Base-by-base conservation (phyloP, 306 rosid species). In the Psophocarpus tetragonolobus region DNA sequence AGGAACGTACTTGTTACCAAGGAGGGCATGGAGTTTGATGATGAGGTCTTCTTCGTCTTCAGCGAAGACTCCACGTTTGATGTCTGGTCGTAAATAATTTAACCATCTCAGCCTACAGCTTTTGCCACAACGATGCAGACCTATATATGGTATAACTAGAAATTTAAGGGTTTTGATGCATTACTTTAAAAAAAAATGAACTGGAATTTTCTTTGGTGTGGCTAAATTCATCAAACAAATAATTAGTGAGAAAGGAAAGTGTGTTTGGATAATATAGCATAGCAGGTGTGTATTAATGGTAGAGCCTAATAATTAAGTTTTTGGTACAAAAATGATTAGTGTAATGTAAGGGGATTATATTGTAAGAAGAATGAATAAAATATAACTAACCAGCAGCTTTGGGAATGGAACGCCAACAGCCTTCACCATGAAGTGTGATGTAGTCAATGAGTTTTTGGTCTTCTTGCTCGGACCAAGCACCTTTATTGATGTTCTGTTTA, bases 61-160 rank as follows among this genome's bases (percentile, higher is more conserved):
- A 2, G 78, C 90, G 77, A 91, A 91, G 81, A 84, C 81, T 13
- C 93, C 93, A 2, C 88, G 90, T 80, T 91, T 89, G 76, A 91
- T 91, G 56, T 87, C 90, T 29, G 96, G 96, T 72, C 89, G 73
- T 1, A 91, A 78, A 57, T 87, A 91, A 78, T 89, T 91, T 58
- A 89, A 81, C 96, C 96, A 89, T 91, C 97, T 86, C 9, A 91
- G 62, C 73, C 97, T 87, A 38, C 97, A 91, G 78, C 97, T 89
- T 86, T 91, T 91, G 10, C 93, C 93, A 72, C 97, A 87, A 21
- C 93, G 89, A 39, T 89, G 81, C 85, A 91, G 66, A 24, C 97
- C 93, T 91, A 64, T 48, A 72, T 8, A 47, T 47, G 20, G 2
- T 56, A 10, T 11, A 13, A 20, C 27, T 2, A 51, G 12, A 51